phyloP scores from a whole-genome alignment of 129 eudicot species.

The Cynara cardunculus region DNA sequence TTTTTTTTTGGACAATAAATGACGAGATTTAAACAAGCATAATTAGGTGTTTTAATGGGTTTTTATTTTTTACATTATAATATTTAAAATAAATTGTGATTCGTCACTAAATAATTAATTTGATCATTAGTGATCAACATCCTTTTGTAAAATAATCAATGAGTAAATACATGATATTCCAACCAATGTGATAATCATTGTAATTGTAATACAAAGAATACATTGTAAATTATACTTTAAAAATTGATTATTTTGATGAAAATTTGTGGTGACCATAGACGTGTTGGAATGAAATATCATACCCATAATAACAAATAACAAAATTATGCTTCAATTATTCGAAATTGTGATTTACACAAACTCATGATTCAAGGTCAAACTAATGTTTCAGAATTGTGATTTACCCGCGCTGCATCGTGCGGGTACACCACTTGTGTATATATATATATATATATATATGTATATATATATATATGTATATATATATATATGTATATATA shows the following conservation, averaged over 20 bases:
- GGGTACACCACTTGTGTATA: too few relatives aligned
- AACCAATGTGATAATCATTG: background rate
- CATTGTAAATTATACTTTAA: too few relatives aligned
- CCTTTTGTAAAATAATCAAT: background rate
- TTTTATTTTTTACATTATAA: background rate
- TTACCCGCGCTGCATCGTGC: too few relatives aligned
- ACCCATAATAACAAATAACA: background rate
- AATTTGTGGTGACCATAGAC: conserved; percentile 14
- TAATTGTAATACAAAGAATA: too few relatives aligned
- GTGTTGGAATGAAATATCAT: conserved; percentile 25
- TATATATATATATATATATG: too few relatives aligned
- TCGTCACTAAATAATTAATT: background rate
- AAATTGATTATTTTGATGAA: conserved; percentile 28
- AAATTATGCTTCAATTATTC: conserved; percentile 26
- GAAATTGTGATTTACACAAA: too few relatives aligned
- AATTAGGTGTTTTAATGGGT: background rate
- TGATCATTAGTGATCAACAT: background rate
- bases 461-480: too few relatives aligned
- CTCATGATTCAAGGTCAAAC: too few relatives aligned
- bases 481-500: too few relatives aligned
- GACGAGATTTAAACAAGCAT: too few relatives aligned
- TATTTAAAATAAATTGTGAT: background rate
- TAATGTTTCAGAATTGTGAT: too few relatives aligned
- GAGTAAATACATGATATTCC: background rate
- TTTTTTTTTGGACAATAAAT: conserved; percentile 22